phyloP scores from a whole-genome alignment of 2,329 filamentous ascomycete genomes.

The Colletotrichum ledebouriae region DNA sequence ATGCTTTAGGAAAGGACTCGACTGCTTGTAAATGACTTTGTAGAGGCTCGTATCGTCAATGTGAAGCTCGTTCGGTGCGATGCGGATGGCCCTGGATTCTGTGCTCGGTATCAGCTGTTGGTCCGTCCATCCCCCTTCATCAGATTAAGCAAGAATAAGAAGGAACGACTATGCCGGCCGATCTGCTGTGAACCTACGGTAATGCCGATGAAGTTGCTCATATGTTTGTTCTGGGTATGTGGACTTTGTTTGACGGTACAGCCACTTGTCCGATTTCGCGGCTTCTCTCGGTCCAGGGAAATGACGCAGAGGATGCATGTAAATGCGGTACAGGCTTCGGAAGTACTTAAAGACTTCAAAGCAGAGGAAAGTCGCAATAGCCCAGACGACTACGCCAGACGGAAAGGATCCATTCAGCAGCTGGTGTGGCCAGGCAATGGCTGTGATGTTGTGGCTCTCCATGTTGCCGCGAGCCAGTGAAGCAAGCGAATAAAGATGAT shows the following conservation, averaged over 20 bases:
- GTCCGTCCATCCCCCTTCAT: background rate
- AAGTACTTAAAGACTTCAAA: background rate
- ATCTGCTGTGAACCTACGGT: background rate
- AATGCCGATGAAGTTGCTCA: background rate
- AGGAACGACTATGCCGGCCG: too few relatives aligned
- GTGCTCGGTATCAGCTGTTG: background rate
- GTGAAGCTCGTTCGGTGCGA: constrained; percentile 9
- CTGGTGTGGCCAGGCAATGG: background rate
- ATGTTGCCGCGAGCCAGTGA: too few relatives aligned
- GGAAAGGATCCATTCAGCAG: background rate
- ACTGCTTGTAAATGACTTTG: constrained; percentile 23
- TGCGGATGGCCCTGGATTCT: constrained; percentile 4
- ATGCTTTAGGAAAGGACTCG: constrained; percentile 9
- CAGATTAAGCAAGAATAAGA: too few relatives aligned
- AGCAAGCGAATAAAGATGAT: too few relatives aligned
- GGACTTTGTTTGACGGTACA: background rate
- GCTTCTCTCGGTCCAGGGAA: constrained; percentile 4
- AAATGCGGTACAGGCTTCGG: constrained; percentile 4
- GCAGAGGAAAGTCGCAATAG: background rate
- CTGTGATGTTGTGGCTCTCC: too few relatives aligned
- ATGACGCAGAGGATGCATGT: constrained; percentile 1
- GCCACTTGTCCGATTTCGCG: background rate
- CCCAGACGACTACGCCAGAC: background rate
- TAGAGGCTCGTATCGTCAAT: background rate
- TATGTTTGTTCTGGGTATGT: background rate